These are phyloP conservation scores for Sphaceloma murrayae DNA, from an alignment of 2,329 filamentous ascomycete genomes.

Conservation along the genomic window DNA sequence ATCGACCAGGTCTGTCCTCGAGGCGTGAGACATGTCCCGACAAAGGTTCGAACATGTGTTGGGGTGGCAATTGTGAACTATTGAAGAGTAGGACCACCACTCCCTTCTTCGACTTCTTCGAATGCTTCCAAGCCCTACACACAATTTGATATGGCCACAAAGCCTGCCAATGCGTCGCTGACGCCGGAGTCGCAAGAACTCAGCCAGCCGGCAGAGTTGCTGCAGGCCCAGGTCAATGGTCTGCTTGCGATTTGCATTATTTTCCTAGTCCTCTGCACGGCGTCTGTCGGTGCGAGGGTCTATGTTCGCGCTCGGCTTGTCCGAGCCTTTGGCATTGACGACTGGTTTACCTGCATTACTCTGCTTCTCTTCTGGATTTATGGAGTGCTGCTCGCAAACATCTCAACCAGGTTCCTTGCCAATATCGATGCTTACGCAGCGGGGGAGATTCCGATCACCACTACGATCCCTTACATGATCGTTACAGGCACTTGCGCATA, in stretches of 20 bases:
- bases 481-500: slow-evolving; percentile 20
- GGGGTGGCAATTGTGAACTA: no score
- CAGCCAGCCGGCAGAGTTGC: neutral
- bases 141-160: neutral
- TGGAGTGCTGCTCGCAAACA: neutral
- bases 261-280: neutral
- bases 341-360: slow-evolving; percentile 33
- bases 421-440: neutral
- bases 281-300: slow-evolving; percentile 22
- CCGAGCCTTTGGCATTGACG: slow-evolving; percentile 36
- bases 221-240: slow-evolving; percentile 3
- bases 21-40: no score
- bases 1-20: no score
- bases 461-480: neutral
- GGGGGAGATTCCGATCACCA: neutral
- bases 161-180: neutral
- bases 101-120: neutral
- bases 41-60: no score
- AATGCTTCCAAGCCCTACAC: no score
- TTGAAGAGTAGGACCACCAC: neutral
- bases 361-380: slow-evolving; percentile 20
- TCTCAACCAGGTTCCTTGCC: neutral
- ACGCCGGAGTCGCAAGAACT: neutral
- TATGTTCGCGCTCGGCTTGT: slow-evolving; percentile 34
- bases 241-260: neutral